Evolutionary conservation across 1,139 yeast species (phyloP), one percentile per base, ranked within the genome.

Genomic region (Yamadazyma sp.): DNA sequence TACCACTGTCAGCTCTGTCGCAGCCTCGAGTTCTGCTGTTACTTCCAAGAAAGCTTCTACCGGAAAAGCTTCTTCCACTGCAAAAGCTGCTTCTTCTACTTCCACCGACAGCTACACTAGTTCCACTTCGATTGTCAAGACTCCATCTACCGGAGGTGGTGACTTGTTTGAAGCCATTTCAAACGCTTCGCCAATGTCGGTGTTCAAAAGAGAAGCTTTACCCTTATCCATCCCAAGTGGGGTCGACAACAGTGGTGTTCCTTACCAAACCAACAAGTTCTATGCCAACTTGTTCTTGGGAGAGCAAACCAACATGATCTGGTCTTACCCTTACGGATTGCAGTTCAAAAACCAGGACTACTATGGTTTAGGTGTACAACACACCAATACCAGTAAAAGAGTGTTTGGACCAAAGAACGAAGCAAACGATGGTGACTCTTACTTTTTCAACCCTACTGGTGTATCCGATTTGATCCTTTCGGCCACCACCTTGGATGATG

Each of bases 281-380:
- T 88, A 85, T 57, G 83, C 86, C 8, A 89, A 89, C 60, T 64
- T 88, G 56, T 63, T 87, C 43, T 73, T 89, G 17, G 92, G 73
- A 1, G 63, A 65, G 29, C 92, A 86, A 54, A 73, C 76, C 9
- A 62, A 76, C 38, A 83, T 69, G 50, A 76, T 82, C 4, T 87
- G 86, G 82, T 78, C 95, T 1, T 89, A 83, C 52, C 97, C 97
- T 1, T 88, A 86, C 54, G 80, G 88, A 1, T 61, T 88, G 31
- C 86, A 87, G 82, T 80, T 75, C 71, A 53, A 52, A 21, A 67
- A 66, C 7, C 44, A 52, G 26, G 61, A 52, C 34, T 62, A 63
- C 48, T 70, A 67, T 52, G 92, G 90, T 4, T 63, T 88, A 35
- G 95, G 83, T 3, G 70, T 86, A 9, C 78, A 86, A 32, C 89